These are phyloP conservation scores for Emmonsia crescens DNA, from an alignment of 2,329 filamentous ascomycete genomes.

Conservation along the genomic window DNA sequence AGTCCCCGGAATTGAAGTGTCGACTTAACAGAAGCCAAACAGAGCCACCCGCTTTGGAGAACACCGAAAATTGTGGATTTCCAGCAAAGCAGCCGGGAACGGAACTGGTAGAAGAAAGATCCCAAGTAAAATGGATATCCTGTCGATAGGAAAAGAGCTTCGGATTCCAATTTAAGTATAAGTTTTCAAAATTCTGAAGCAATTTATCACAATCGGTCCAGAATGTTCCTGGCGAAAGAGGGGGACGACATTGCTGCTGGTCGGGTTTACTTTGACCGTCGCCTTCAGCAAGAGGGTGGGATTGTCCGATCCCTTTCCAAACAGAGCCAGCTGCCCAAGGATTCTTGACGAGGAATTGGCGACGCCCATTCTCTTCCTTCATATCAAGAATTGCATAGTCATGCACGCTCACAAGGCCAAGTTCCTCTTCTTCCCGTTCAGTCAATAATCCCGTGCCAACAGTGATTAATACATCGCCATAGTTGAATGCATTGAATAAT, in stretches of 20 bases:
- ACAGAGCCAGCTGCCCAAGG: constrained; percentile 71
- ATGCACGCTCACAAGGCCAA: constrained; percentile 80
- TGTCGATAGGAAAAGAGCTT: constrained; percentile 68
- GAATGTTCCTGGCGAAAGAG: constrained; percentile 59
- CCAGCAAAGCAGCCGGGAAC: constrained; percentile 64
- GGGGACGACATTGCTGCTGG: constrained; percentile 15
- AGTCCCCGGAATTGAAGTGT: constrained; percentile 65
- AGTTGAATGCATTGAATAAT: constrained; percentile 61
- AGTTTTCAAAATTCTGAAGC: constrained; percentile 82
- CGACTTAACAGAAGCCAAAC: constrained; percentile 80
- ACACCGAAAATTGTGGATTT: constrained; percentile 51
- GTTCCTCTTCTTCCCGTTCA: constrained; percentile 60
- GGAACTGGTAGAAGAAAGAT: constrained; percentile 40
- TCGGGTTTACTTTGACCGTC: constrained; percentile 4
- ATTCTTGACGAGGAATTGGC: constrained; percentile 78
- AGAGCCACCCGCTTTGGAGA: constrained; percentile 44
- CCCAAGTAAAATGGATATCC: constrained; percentile 86
- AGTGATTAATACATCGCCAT: constrained; percentile 75
- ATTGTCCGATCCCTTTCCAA: constrained; percentile 20
- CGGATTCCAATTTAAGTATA: constrained; percentile 97
- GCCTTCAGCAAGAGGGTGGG: constrained; percentile 8
- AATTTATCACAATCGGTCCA: constrained; percentile 89
- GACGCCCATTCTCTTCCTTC: constrained; percentile 50
- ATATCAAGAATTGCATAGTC: constrained; percentile 88
- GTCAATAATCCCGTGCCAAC: constrained; percentile 80